Evolutionary conservation across 257 asterid genomes (phyloP), one percentile per base, ranked within the genome.

Genomic region (Nicotiana sylvestris): DNA sequence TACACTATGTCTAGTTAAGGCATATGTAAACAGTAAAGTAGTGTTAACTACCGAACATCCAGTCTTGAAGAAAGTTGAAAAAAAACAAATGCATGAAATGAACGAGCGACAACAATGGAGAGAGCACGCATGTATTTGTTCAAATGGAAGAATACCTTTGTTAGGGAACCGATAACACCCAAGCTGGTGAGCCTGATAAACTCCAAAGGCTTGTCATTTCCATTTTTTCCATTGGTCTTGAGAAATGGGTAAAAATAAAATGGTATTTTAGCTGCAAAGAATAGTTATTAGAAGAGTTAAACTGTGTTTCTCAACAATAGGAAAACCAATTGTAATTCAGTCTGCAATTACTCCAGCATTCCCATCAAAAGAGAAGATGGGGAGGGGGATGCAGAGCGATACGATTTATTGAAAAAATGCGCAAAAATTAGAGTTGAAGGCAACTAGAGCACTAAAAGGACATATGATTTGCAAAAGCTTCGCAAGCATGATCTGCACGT

Each of bases 211-310:
- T 64, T 76, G 15, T 64, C 33, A 1, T 74, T 80, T 7, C 53
- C 84, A 17, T 25, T 43, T 8, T 74, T 80, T 7, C 53, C 84
- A 17, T 25, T 43, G 5, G 62, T 33, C 21, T 46, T 46, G 32
- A 84, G 80, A 35, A 84, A 64, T 16, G 84, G 84, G 13, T 81
- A 82, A 1, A 76, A 25, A 53, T 84, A 84, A 81, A 4, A 27
- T 15, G 82, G 83, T 64, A 84, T 64, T 7, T 35, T 53, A 17
- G 84, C 84, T 84, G 82, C 78, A 81, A 81, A 64, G 18, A 8
- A 8, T 5, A 49, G 21, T 74, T 74, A 74, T 15, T 0, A 7
- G 43, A 49, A 13, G 15, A 74, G 43, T 74, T 49, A 21, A 21
- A 1, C 33, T 57, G 1, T 57, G 16, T 49, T 49, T 49, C 27